phyloP scores from a whole-genome alignment of 805 yeast genomes.

The Teunomyces tritomae region DNA sequence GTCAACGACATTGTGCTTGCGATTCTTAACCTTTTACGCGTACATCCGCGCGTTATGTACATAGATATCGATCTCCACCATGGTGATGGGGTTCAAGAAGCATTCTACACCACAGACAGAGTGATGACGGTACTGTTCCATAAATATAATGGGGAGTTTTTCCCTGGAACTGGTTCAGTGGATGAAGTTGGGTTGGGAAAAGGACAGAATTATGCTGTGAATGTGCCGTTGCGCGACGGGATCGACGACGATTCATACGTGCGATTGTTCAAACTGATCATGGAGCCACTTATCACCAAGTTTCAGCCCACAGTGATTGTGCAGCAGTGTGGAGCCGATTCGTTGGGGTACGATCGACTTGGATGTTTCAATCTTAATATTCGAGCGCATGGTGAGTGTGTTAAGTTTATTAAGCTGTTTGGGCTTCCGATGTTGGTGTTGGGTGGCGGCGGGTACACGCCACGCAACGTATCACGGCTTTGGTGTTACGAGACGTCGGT shows the following conservation, averaged over 20 bases:
- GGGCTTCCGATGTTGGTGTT: slow-evolving; percentile 87
- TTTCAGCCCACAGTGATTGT: slow-evolving; percentile 93
- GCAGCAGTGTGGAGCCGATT: slow-evolving; percentile 97
- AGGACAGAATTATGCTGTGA: slow-evolving; percentile 84
- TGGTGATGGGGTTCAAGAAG: slow-evolving; percentile 98
- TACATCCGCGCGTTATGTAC: slow-evolving; percentile 89
- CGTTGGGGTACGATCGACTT: slow-evolving; percentile 86
- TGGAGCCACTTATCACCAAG: slow-evolving; percentile 86
- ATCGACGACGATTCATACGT: slow-evolving; percentile 88
- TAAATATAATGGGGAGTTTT: slow-evolving; percentile 89
- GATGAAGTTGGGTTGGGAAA: slow-evolving; percentile 86
- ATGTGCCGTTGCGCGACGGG: slow-evolving; percentile 93
- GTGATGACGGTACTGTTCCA: slow-evolving; percentile 97
- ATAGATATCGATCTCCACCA: slow-evolving; percentile 95
- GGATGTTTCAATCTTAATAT: slow-evolving; percentile 94
- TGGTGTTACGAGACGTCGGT: slow-evolving; percentile 95
- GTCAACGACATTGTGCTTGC: slow-evolving; percentile 92
- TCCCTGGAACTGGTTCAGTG: slow-evolving; percentile 95
- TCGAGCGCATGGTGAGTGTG: slow-evolving; percentile 94
- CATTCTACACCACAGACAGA: slow-evolving; percentile 89
- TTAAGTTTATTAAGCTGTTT: slow-evolving; percentile 80
- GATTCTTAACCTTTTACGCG: slow-evolving; percentile 76
- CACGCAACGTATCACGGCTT: slow-evolving; percentile 87
- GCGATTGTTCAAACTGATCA: slow-evolving; percentile 72
- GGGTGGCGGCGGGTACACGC: slow-evolving; percentile 99